Base-by-base conservation (phyloP, 805 yeast species). In the Candida boleticola region DNA sequence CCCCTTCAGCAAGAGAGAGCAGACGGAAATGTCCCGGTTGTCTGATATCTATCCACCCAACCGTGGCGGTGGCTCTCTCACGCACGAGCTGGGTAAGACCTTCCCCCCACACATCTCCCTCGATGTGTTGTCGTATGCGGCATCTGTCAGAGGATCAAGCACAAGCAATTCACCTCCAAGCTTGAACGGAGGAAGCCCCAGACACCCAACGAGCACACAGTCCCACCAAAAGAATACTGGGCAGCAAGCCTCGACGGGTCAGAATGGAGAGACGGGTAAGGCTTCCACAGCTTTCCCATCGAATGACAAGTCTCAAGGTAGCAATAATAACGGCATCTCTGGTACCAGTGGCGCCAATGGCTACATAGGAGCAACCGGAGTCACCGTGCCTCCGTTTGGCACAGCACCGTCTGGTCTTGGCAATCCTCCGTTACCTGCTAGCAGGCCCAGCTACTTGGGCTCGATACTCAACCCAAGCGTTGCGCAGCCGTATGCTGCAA, bases 121-220 rank as follows among this genome's bases (percentile, higher is more conserved):
- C 31, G 74, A 70, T 42, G 56, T 68, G 9, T 51, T 66, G 23
- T 63, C 74, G 3, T 61, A 70, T 29, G 78, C 77, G 2, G 71
- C 76, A 1, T 48, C 66, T 21, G 60, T 58, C 23, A 56, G 64
- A 36, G 60, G 58, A 21, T 60, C 17, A 5, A 20, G 17, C 10
- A 9, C 14, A 3, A 9, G 16, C 4, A 33, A 33, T 33, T 20
- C 27, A 4, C 27, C 36, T 7, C 22, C 27, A 11, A 19, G n/a
- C 9, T 5, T 13, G 4, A 19, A 13, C 5, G 39, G 31, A 16
- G 27, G 23, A 6, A 10, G 13, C 14, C n/a, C 36, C 20, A 16
- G 30, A 4, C 5, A 19, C 25, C 30, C 39, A 6, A 5, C 6
- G 16, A 9, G 7, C n/a, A 7, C 7, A 11, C 35, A 13, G 16